Evolutionary conservation across 1,284 basidiomycete genomes (phyloP), one percentile per base, ranked within the genome.

Genomic region (Rhodotorula sp.): DNA sequence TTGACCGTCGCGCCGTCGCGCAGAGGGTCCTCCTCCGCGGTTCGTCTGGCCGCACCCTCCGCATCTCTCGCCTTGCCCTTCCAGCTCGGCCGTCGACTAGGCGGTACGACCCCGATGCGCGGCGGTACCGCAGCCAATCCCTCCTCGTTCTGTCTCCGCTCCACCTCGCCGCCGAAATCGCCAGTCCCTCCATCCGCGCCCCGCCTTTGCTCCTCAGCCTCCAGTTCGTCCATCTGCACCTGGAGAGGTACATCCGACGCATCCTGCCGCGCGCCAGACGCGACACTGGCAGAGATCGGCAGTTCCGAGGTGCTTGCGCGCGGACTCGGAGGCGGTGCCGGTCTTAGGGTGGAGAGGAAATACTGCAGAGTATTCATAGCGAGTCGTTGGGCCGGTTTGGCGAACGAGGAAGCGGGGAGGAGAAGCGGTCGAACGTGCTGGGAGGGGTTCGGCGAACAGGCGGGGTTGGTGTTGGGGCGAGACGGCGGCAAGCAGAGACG

Each of bases 291-390:
- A 4, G 59, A 59, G 59, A 68, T 64, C 15, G 64, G 68, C 10
- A 70, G 39, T 9, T 51, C 58, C 10, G 55, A 59, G 22, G 68
- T 70, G 39, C 57, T 60, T 17, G 68, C 64, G 11, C 64, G 46
- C 8, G 68, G 57, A 8, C 64, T 66, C 4, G 64, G 68, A 2
- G 68, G 68, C 4, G 68, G 68, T 5, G 68, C 36, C 2, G 68
- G 64, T 20, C 68, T 52, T 15, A 70, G 39, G 8, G 68, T 64
- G 9, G 68, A 64, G 24, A 70, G 68, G 32, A 70, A 70, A 44
- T 66, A 70, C 17, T 62, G 59, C 30, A 70, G 65, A 15, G 68
- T 70, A 53, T 70, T 70, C 68, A 70, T 70, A n/a, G 0, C 30
- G 52, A 2, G 32, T 22, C 17, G 6, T 15, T 27, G 27, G 2